Conservation (phyloP, 1,284 basidiomycete species). For the Bjerkandera adusta region DNA sequence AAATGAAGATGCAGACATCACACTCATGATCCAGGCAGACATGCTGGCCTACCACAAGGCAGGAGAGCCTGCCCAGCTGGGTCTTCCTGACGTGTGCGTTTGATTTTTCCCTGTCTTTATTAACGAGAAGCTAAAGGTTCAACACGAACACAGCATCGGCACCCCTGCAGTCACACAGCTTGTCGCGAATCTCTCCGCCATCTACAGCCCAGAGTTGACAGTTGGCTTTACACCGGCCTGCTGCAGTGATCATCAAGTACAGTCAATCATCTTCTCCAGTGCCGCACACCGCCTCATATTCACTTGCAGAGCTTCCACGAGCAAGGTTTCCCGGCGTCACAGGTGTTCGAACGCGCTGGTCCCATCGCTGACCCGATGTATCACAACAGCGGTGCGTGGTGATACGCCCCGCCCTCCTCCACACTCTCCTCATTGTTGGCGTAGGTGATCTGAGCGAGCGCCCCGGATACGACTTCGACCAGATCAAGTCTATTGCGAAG, state of each 20-base stretch:
- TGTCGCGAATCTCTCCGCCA: constrained; percentile 65
- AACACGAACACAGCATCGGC: constrained; percentile 55
- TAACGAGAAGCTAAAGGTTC: background rate
- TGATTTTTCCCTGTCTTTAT: constrained; percentile 2
- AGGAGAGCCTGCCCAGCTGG: constrained; percentile 77
- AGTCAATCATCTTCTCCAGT: constrained; percentile 8
- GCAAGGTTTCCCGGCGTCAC: constrained; percentile 80
- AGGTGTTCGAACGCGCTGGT: constrained; percentile 82
- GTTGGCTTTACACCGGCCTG: constrained; percentile 78
- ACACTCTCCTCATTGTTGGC: background rate
- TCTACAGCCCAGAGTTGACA: constrained; percentile 80
- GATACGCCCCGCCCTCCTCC: background rate
- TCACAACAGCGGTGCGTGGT: constrained; percentile 66
- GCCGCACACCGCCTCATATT: background rate
- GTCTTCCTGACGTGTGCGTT: constrained; percentile 63
- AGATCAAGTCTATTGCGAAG: constrained; percentile 79
- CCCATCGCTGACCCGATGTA: constrained; percentile 85
- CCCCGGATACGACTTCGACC: constrained; percentile 77
- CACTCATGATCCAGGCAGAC: constrained; percentile 84
- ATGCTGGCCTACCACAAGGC: constrained; percentile 82
- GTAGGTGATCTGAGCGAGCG: constrained; percentile 75
- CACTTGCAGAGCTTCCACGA: constrained; percentile 68
- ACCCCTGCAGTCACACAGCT: constrained; percentile 74
- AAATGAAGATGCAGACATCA: constrained; percentile 59
- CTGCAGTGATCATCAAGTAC: constrained; percentile 85